These are phyloP conservation scores for Alternaria solani DNA, from an alignment of 2,329 filamentous ascomycete species.

Conservation along the genomic window DNA sequence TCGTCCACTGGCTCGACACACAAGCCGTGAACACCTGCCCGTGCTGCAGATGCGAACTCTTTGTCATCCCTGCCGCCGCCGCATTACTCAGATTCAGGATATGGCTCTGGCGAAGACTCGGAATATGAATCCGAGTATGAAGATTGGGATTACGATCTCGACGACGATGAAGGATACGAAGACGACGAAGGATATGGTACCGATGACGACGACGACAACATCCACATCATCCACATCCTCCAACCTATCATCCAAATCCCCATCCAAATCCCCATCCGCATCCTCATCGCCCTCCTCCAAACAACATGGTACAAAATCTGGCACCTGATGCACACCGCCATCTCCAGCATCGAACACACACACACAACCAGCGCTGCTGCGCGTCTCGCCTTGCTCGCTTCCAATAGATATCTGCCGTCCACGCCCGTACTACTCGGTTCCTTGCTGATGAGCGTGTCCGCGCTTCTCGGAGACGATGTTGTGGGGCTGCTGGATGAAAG, in stretches of 20 bases:
- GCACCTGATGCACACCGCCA: background rate
- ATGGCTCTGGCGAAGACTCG: background rate
- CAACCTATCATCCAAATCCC: background rate
- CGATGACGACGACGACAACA: background rate
- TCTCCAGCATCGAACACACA: background rate
- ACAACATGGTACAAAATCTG: background rate
- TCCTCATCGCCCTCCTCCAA: background rate
- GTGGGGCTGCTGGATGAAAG: background rate
- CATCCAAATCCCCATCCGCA: background rate
- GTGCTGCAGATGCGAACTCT: background rate
- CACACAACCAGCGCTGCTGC: too few species aligned
- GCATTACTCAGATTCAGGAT: too few species aligned
- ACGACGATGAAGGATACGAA: background rate
- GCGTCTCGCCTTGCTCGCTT: too few species aligned
- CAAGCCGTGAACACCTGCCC: slow-evolving; percentile 1
- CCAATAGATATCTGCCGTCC: background rate
- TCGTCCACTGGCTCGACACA: background rate
- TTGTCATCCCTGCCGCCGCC: background rate
- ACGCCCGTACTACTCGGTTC: background rate
- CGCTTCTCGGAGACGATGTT: background rate
- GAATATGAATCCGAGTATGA: background rate
- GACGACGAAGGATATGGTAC: too few species aligned
- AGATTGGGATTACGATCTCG: background rate
- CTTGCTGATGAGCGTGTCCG: background rate
- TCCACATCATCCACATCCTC: background rate